A percentile compares a stretch with the other conserved stretches of the same genome.
Evolutionary conservation across 1,139 yeast species (phyloP).

Genomic region (Sugiyamaella sp.): DNA sequence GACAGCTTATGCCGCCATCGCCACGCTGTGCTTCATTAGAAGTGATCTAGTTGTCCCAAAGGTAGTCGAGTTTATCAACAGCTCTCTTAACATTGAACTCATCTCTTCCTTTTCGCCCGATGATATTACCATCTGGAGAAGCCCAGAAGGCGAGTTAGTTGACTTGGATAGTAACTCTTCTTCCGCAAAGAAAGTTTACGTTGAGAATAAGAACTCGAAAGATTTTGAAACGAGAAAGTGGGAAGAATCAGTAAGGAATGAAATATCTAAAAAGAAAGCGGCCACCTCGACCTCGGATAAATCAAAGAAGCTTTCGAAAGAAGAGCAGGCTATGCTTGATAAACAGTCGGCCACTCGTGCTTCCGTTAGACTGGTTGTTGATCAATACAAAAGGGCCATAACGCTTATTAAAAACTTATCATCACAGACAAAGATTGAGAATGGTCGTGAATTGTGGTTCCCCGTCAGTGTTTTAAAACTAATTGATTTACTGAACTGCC

Average conservation of each 20-base stretch:
- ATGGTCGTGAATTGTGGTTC: conserved; percentile 74
- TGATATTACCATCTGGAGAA: conserved; percentile 65
- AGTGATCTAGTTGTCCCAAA: conserved; percentile 62
- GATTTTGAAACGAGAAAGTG: conserved; percentile 87
- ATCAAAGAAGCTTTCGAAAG: conserved; percentile 64
- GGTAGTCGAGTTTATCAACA: conserved; percentile 42
- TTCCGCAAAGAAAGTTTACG: conserved; percentile 14
- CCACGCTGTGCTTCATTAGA: conserved; percentile 55
- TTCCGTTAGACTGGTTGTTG: conserved; percentile 47
- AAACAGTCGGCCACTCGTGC: conserved; percentile 62
- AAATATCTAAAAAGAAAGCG: conserved; percentile 59
- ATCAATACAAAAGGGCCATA: conserved; percentile 53
- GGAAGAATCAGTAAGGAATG: conserved; percentile 83
- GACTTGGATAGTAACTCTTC: conserved; percentile 45
- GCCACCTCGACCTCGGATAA: conserved; percentile 38
- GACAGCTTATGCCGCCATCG: conserved; percentile 52
- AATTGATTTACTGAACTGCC: conserved; percentile 48
- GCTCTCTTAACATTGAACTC: not conserved
- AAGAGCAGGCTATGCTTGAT: conserved; percentile 70
- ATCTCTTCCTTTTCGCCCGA: conserved; percentile 42
- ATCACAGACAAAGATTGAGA: conserved; percentile 58
- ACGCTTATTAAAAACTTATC: conserved; percentile 58
- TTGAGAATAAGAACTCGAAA: conserved; percentile 61
- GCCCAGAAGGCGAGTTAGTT: conserved; percentile 70
- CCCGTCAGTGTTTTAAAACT: conserved; percentile 57